Conservation (phyloP, 257 asterid species). For the Oldenlandia corymbosa region DNA sequence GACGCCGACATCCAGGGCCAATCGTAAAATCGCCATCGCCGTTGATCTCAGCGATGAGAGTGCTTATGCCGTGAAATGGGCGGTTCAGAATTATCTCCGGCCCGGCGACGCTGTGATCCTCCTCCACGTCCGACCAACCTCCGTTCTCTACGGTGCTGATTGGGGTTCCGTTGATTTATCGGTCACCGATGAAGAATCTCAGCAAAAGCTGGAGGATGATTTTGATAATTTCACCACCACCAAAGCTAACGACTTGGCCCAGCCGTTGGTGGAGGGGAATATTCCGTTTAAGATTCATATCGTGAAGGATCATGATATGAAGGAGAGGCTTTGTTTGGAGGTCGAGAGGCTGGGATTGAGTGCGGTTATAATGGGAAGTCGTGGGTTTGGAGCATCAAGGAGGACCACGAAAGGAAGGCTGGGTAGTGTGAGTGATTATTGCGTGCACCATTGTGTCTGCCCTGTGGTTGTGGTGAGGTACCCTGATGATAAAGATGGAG, state of each 20-base stretch:
- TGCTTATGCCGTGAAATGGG: conserved; percentile 68
- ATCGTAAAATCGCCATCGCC: conserved; percentile 62
- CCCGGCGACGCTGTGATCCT: conserved; percentile 74
- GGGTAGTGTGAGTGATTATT: conserved; percentile 78
- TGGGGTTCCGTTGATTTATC: conserved; percentile 61
- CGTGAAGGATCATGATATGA: conserved; percentile 83
- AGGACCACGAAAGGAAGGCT: conserved; percentile 56
- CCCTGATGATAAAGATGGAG: conserved; percentile 55
- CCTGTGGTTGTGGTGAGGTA: conserved; percentile 72
- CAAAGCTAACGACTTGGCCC: conserved; percentile 60
- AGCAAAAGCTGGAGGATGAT: conserved; percentile 62
- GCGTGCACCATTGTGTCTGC: conserved; percentile 73
- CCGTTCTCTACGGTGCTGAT: conserved; percentile 51
- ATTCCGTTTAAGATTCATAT: conserved; percentile 69
- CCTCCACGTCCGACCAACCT: conserved; percentile 51
- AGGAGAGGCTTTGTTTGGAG: conserved; percentile 80
- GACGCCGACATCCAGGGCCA: conserved; percentile 47
- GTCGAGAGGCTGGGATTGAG: conserved; percentile 77
- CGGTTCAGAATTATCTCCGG: conserved; percentile 67
- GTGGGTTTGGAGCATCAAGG: conserved; percentile 70
- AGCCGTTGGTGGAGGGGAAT: conserved; percentile 54
- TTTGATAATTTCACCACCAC: conserved; percentile 55
- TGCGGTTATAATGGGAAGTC: conserved; percentile 77
- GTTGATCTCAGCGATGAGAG: conserved; percentile 80
- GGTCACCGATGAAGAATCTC: conserved; percentile 45